These are phyloP conservation scores for Aquilaria agallochum DNA, from an alignment of 441 rosid species.

Conservation along the genomic window DNA sequence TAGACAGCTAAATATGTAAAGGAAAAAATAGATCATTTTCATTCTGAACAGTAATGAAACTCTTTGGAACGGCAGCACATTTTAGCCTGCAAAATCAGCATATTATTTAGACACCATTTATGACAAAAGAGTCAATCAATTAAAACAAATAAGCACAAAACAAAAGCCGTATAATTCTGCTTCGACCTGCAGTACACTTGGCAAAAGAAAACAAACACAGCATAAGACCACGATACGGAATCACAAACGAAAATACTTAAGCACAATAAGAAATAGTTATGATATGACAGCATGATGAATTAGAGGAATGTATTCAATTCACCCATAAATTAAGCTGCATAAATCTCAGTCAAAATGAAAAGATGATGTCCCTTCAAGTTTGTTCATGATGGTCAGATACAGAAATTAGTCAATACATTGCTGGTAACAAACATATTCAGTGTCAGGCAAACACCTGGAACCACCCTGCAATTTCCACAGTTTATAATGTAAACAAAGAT, in stretches of 20 bases:
- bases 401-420: too few relatives aligned
- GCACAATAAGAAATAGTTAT: too few relatives aligned
- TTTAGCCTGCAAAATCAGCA: slow-evolving; percentile 79
- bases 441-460: slow-evolving; percentile 16
- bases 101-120: slow-evolving; percentile 30
- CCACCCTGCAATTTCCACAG: slow-evolving; percentile 11
- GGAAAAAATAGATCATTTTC: too few relatives aligned
- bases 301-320: too few relatives aligned
- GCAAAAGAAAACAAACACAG: slow-evolving; percentile 11
- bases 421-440: slow-evolving; percentile 6
- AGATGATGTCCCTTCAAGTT: too few relatives aligned
- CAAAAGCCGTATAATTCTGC: slow-evolving; percentile 9
- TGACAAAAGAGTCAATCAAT: slow-evolving; percentile 23
- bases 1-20: neutral
- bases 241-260: neutral
- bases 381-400: too few relatives aligned
- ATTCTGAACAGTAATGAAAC: slow-evolving; percentile 15
- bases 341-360: too few relatives aligned
- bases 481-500: slow-evolving; percentile 16
- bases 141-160: slow-evolving; percentile 3
- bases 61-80: slow-evolving; percentile 53
- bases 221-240: slow-evolving; percentile 17
- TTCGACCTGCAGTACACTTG: slow-evolving; percentile 31
- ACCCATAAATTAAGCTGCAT: too few relatives aligned
- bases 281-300: too few relatives aligned